phyloP scores from a whole-genome alignment of 768 basidiomycete species.

The Boletus coccyginus region DNA sequence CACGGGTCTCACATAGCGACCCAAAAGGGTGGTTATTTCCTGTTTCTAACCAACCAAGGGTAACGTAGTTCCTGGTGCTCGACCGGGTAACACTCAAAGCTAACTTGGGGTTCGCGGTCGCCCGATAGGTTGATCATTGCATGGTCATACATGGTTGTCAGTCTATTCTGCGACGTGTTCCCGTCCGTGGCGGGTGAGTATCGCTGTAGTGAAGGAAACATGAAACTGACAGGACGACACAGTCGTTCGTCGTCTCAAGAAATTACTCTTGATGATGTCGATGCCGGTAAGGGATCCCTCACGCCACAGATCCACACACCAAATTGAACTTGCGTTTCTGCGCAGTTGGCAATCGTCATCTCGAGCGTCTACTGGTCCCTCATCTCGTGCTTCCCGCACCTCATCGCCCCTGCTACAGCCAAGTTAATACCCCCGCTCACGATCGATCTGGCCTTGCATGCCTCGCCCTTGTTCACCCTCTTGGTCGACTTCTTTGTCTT shows the following conservation, averaged over 20 bases:
- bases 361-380: conserved; percentile 70
- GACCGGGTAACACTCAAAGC: not conserved
- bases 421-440: conserved; percentile 41
- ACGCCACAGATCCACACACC: not conserved
- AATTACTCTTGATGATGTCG: conserved; percentile 58
- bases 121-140: conserved; percentile 31
- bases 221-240: not conserved
- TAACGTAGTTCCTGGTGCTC: not conserved
- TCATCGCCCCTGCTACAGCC: conserved; percentile 37
- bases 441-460: conserved; percentile 66
- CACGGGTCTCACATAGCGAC: conserved; percentile 14
- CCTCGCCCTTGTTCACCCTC: conserved; percentile 54
- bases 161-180: conserved; percentile 39
- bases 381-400: conserved; percentile 48
- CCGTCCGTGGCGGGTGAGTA: conserved; percentile 36
- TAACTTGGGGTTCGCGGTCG: not conserved
- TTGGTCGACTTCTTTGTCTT: conserved; percentile 66
- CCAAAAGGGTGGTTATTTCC: conserved; percentile 63
- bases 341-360: conserved; percentile 45
- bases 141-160: conserved; percentile 40
- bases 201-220: not conserved
- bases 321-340: not conserved
- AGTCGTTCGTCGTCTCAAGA: conserved; percentile 44
- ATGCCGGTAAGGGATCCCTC: conserved; percentile 50
- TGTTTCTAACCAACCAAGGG: conserved; percentile 82